Evolutionary conservation across 1,284 basidiomycete species (phyloP).

Genomic region (Pisolithus thermaeus): DNA sequence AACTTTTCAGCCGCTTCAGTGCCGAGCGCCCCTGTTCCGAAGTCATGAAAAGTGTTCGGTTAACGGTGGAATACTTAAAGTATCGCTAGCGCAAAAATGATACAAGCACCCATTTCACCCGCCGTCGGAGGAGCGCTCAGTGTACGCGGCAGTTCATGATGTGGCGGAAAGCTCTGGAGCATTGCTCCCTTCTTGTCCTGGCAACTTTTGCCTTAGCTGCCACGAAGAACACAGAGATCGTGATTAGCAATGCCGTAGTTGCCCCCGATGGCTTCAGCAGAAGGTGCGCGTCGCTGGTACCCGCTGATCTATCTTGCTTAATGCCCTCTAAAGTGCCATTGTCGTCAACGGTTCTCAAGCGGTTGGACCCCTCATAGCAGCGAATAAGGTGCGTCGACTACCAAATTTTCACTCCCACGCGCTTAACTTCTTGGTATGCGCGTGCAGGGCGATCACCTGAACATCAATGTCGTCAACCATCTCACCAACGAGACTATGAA

Average conservation of each 20-base stretch:
- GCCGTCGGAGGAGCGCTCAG: neutral
- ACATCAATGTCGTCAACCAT: slow-evolving; percentile 24
- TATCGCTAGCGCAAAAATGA: neutral
- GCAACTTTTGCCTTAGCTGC: slow-evolving; percentile 9
- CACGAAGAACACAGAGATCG: slow-evolving; percentile 11
- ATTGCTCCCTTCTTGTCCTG: slow-evolving; percentile 8
- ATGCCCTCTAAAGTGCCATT: slow-evolving; percentile 14
- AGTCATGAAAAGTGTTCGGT: neutral
- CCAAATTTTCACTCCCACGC: slow-evolving; percentile 22
- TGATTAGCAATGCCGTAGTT: slow-evolving; percentile 23
- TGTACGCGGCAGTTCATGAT: slow-evolving; percentile 4
- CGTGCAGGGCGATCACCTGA: slow-evolving; percentile 20
- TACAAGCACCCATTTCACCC: neutral
- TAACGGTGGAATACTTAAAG: neutral
- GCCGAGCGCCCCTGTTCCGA: neutral
- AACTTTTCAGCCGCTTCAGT: neutral
- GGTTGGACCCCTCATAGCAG: slow-evolving; percentile 20
- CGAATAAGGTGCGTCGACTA: slow-evolving; percentile 24
- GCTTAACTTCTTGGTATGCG: slow-evolving; percentile 29
- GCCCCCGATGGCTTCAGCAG: slow-evolving; percentile 29
- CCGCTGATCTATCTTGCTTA: neutral
- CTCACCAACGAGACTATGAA: slow-evolving; percentile 24
- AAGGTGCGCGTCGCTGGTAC: slow-evolving; percentile 5
- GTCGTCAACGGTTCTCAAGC: slow-evolving; percentile 19
- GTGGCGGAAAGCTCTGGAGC: slow-evolving; percentile 7